Percentiles rank a stretch among this genome's conserved stretches.
phyloP scores from a whole-genome alignment of 768 basidiomycete genomes.

The Termitomyces sp. region DNA sequence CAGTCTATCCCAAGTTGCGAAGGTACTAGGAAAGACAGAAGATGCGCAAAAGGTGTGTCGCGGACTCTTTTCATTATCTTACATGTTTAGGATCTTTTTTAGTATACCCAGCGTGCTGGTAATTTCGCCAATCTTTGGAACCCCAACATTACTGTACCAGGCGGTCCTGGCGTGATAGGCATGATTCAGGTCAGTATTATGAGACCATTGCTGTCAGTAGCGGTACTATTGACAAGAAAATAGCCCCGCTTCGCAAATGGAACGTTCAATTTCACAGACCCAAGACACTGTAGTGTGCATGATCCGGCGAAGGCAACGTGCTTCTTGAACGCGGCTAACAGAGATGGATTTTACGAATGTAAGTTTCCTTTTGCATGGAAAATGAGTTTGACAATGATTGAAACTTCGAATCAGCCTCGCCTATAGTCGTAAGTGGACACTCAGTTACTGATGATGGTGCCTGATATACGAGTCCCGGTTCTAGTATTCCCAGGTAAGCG shows the following conservation, averaged over 20 bases:
- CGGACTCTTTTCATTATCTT: background rate
- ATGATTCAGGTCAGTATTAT: constrained; percentile 50
- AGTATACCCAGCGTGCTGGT: constrained; percentile 50
- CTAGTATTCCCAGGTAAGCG: constrained; percentile 49
- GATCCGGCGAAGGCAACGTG: constrained; percentile 54
- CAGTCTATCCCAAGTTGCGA: constrained; percentile 58
- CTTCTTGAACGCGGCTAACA: constrained; percentile 48
- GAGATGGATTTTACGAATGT: constrained; percentile 63
- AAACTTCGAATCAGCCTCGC: constrained; percentile 30
- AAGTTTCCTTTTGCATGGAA: background rate
- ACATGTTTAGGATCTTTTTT: background rate
- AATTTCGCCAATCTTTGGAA: constrained; percentile 63
- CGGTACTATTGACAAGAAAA: background rate
- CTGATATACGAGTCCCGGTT: background rate
- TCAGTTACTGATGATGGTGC: background rate
- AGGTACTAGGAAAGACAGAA: constrained; percentile 39
- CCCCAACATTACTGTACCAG: constrained; percentile 46
- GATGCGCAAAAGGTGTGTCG: constrained; percentile 45
- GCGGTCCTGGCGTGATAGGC: constrained; percentile 38
- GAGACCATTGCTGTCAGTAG: background rate
- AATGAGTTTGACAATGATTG: background rate
- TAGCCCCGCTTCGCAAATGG: constrained; percentile 54
- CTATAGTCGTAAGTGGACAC: constrained; percentile 42
- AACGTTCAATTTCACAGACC: constrained; percentile 59
- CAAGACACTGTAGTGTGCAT: constrained; percentile 60